phyloP scores from a whole-genome alignment of 106 monocot species.

The Apostasia ramifera region DNA sequence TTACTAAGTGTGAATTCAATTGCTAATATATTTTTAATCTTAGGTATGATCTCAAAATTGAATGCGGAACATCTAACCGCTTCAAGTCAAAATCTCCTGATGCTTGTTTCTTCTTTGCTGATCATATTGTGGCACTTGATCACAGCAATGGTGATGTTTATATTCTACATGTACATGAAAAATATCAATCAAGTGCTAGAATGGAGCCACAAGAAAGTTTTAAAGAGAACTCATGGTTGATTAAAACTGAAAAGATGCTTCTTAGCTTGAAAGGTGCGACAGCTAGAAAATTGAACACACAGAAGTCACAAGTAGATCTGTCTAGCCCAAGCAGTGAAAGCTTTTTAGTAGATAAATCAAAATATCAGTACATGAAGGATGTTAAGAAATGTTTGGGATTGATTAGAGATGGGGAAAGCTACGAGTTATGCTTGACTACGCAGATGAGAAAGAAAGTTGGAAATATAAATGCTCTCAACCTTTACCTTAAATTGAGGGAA shows the following conservation, averaged over 20 bases:
- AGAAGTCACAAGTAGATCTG: constrained; percentile 4
- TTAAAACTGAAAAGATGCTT: constrained; percentile 73
- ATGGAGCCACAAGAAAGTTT: not conserved
- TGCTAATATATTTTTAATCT: not conserved
- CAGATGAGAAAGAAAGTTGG: constrained; percentile 62
- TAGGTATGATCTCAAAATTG: constrained; percentile 91
- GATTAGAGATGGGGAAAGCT: constrained; percentile 91
- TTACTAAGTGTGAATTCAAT: not conserved
- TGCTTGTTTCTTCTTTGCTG: constrained; percentile 96
- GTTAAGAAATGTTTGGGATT: constrained; percentile 60
- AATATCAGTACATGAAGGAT: constrained; percentile 65
- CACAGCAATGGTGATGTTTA: constrained; percentile 78
- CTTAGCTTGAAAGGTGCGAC: constrained; percentile 33
- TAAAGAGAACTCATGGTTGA: constrained; percentile 43
- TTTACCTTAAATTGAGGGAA: constrained; percentile 69
- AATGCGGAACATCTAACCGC: constrained; percentile 79
- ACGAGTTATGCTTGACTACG: constrained; percentile 92
- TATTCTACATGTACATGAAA: constrained; percentile 48
- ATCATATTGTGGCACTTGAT: constrained; percentile 77
- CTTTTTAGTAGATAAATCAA: constrained; percentile 75
- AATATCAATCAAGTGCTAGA: constrained; percentile 2
- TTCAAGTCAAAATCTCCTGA: constrained; percentile 73
- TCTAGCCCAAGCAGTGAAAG: constrained; percentile 5
- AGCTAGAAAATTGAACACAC: constrained; percentile 16
- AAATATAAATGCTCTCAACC: constrained; percentile 36